A percentile compares a stretch with the other conserved stretches of the same genome.
Evolutionary conservation across 257 asterid genomes (phyloP).

Genomic region (Agastache rugosa): DNA sequence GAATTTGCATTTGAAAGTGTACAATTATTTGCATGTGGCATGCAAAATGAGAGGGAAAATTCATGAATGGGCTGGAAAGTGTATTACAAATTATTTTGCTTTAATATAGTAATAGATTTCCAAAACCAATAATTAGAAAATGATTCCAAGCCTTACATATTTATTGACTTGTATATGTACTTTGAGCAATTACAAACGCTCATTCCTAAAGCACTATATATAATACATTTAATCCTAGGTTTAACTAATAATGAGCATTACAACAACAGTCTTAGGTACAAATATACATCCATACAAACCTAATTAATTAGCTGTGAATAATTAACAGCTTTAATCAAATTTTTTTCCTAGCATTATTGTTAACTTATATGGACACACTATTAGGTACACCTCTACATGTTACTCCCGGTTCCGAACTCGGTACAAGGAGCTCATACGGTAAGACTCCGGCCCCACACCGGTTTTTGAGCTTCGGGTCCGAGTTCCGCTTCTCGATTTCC

Average conservation of each 20-base stretch:
- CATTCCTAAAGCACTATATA: constrained; percentile 21
- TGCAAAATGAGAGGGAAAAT: too few species aligned
- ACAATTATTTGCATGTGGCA: too few species aligned
- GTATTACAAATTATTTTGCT: too few species aligned
- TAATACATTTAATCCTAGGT: constrained; percentile 26
- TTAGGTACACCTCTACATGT: constrained; percentile 97
- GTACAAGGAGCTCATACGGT: constrained; percentile 93
- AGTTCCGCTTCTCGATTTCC: constrained; percentile 78
- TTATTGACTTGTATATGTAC: constrained; percentile 27
- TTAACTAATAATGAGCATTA: constrained; percentile 1
- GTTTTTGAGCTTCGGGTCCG: constrained; percentile 52
- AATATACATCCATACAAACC: constrained; percentile 36
- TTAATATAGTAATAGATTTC: too few species aligned
- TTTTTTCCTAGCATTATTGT: background rate
- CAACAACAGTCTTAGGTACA: constrained; percentile 33
- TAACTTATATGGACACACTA: constrained; percentile 80
- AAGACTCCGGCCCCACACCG: constrained; percentile 96
- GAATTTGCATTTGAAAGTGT: too few species aligned
- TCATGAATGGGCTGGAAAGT: too few species aligned
- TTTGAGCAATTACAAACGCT: constrained; percentile 38
- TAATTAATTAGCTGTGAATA: constrained; percentile 22
- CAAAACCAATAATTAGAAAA: background rate
- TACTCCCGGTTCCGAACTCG: constrained; percentile 90
- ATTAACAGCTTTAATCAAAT: constrained; percentile 16
- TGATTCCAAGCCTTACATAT: constrained; percentile 8